Evolutionary conservation across 176 grass and related monocot species (phyloP).

Genomic region (Chrysopogon serrulatus): DNA sequence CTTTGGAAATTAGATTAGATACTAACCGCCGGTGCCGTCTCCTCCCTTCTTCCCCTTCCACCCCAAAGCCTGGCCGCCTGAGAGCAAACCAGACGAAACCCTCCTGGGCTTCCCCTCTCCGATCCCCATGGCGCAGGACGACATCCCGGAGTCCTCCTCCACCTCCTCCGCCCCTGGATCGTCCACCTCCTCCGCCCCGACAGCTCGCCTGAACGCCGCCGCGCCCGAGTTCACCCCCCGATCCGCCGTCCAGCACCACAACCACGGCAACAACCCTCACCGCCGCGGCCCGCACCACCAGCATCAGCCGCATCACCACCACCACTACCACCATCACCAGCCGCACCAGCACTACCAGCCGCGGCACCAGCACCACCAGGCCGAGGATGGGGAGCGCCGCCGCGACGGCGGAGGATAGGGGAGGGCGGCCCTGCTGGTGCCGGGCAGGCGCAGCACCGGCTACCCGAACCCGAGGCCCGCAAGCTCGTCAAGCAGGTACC

Average conservation of each 20-base stretch:
- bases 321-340: background rate
- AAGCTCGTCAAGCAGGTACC: constrained; percentile 83
- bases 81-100: constrained; percentile 29
- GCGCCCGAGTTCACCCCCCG: constrained; percentile 92
- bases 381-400: constrained; percentile 57
- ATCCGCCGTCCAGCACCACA: constrained; percentile 32
- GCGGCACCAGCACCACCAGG: constrained; percentile 37
- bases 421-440: background rate
- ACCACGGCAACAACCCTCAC: constrained; percentile 22
- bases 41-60: background rate
- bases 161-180: constrained; percentile 4
- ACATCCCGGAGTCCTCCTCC: constrained; percentile 20
- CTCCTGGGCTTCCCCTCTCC: background rate
- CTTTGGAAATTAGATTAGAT: background rate
- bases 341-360: constrained; percentile 26
- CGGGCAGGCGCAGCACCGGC: constrained; percentile 22
- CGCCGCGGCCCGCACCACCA: constrained; percentile 30
- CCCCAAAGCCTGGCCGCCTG: background rate
- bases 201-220: constrained; percentile 67
- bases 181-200: constrained; percentile 2
- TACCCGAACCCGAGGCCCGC: constrained; percentile 58
- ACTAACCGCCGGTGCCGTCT: background rate
- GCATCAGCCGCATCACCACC: constrained; percentile 20
- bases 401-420: constrained; percentile 13
- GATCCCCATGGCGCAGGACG: constrained; percentile 76